A percentile compares a stretch with the other conserved stretches of the same genome.
Evolutionary conservation across 495 filamentous ascomycete species (phyloP).

Genomic region (Pseudotulostoma volvatum): DNA sequence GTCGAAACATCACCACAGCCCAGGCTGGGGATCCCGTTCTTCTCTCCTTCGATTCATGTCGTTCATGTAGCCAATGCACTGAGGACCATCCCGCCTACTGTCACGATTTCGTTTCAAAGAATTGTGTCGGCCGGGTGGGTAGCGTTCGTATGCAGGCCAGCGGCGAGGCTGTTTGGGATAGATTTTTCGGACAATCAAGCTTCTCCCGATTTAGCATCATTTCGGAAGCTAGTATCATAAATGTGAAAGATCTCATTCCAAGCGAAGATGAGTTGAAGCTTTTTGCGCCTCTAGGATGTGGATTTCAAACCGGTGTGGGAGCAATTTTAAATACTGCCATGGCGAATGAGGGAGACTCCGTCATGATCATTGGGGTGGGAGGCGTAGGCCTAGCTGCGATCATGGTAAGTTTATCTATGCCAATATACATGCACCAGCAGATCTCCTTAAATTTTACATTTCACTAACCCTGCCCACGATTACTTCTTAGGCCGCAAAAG

Average conservation of each 20-base stretch:
- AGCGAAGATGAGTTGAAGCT: conserved; percentile 15
- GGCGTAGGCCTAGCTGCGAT: conserved; percentile 22
- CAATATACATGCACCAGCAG: too few species aligned
- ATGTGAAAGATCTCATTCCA: conserved; percentile 8
- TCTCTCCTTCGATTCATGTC: conserved; percentile 26
- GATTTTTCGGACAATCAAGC: conserved; percentile 27
- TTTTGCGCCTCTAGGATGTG: conserved; percentile 27
- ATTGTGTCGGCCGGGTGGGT: conserved; percentile 16
- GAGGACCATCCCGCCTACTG: conserved; percentile 15
- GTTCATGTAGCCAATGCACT: conserved; percentile 14
- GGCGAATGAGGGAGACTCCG: conserved; percentile 5
- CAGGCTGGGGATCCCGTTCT: conserved; percentile 29
- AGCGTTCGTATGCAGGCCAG: conserved; percentile 1
- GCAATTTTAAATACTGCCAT: conserved; percentile 16
- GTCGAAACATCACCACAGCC: conserved; percentile 22
- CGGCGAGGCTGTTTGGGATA: conserved; percentile 6
- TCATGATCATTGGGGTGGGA: conserved; percentile 21
- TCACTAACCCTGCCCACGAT: not conserved
- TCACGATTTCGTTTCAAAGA: conserved; percentile 15
- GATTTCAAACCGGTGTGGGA: conserved; percentile 28
- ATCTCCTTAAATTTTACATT: too few species aligned
- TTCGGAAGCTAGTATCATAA: conserved; percentile 10
- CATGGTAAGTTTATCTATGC: conserved; percentile 10
- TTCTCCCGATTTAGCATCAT: conserved; percentile 20
- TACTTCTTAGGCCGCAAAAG: not conserved